A percentile compares a stretch with the other conserved stretches of the same genome.
Evolutionary conservation across 257 asterid species (phyloP).

Genomic region (Lavandula angustifolia): DNA sequence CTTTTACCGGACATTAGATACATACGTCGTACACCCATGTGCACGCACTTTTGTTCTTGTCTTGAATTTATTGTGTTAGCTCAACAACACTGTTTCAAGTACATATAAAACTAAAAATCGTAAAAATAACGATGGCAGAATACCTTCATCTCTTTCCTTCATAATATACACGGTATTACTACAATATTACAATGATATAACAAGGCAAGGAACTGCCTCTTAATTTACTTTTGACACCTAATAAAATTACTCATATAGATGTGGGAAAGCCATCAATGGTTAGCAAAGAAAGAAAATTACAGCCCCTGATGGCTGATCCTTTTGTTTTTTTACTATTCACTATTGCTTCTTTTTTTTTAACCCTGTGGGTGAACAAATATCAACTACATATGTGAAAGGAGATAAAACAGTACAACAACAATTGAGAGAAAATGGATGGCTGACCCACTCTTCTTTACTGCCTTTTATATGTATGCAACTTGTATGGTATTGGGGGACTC

Average conservation of each 20-base stretch:
- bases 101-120: too few species aligned
- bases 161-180: conserved; percentile 33
- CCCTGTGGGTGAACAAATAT: conserved; percentile 46
- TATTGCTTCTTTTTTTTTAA: conserved; percentile 35
- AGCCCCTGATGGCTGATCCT: conserved; percentile 35
- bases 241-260: conserved; percentile 27
- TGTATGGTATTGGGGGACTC: conserved; percentile 44
- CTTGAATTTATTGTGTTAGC: background rate
- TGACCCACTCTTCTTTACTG: conserved; percentile 49
- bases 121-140: background rate
- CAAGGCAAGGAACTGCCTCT: conserved; percentile 32
- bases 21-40: conserved; percentile 3
- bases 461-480: conserved; percentile 52
- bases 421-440: conserved; percentile 46
- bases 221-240: conserved; percentile 37
- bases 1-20: background rate
- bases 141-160: conserved; percentile 9
- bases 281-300: conserved; percentile 41
- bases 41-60: background rate
- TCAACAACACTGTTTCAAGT: background rate
- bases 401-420: conserved; percentile 41
- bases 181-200: conserved; percentile 42
- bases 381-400: conserved; percentile 49
- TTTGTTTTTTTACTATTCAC: conserved; percentile 29
- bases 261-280: conserved; percentile 41